Evolutionary conservation across 2,329 filamentous ascomycete genomes (phyloP).

Genomic region (Leptosphaerulina australis): DNA sequence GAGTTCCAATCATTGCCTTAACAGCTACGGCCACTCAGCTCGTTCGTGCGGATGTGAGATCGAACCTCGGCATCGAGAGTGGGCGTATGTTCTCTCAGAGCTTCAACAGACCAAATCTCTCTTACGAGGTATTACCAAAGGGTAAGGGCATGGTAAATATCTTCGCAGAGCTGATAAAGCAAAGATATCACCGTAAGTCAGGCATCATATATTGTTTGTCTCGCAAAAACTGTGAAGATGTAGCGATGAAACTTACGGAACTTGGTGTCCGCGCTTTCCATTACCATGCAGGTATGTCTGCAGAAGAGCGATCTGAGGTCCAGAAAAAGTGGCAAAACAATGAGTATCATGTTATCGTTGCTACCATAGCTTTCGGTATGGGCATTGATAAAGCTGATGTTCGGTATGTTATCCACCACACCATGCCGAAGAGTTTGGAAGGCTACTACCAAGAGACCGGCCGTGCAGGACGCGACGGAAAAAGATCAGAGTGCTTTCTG

Average conservation of each 20-base stretch:
- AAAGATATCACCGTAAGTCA: conserved; percentile 71
- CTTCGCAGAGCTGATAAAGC: conserved; percentile 71
- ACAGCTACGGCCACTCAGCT: conserved; percentile 95
- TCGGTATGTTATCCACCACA: conserved; percentile 93
- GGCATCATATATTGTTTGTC: conserved; percentile 96
- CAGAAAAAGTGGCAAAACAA: conserved; percentile 86
- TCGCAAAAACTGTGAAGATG: conserved; percentile 77
- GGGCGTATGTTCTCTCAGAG: conserved; percentile 87
- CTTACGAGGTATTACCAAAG: conserved; percentile 83
- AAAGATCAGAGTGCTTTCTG: conserved; percentile 84
- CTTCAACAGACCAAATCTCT: conserved; percentile 95
- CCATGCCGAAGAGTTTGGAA: conserved; percentile 91
- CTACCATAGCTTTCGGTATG: conserved; percentile 99
- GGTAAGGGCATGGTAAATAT: conserved; percentile 61
- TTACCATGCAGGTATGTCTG: conserved; percentile 82
- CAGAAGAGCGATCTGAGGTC: conserved; percentile 70
- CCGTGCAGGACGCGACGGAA: conserved; percentile 88
- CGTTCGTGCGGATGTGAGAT: conserved; percentile 88
- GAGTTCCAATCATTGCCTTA: conserved; percentile 89
- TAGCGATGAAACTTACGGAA: conserved; percentile 71
- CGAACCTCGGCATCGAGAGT: conserved; percentile 81
- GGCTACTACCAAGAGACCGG: conserved; percentile 99
- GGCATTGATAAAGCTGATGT: conserved; percentile 99
- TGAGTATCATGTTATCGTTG: conserved; percentile 84
- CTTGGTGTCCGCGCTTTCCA: conserved; percentile 75